Evolutionary conservation across 306 rosid species (phyloP).

Genomic region (Citrullus colocynthis): DNA sequence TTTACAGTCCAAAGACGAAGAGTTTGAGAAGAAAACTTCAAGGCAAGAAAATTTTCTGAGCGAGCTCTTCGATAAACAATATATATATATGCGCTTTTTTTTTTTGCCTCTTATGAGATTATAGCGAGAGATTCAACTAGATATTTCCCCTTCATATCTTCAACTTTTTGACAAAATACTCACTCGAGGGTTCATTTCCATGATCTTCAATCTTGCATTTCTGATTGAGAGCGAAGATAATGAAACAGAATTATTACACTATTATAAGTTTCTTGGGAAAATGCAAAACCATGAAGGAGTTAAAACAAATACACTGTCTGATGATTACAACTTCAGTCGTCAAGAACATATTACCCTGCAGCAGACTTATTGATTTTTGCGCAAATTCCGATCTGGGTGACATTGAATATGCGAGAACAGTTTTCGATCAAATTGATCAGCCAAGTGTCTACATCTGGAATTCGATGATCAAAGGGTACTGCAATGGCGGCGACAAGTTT

Average conservation of each 20-base stretch:
- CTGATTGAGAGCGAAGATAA: neutral
- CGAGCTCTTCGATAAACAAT: neutral
- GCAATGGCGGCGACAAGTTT: conserved; percentile 28
- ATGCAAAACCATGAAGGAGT: conserved; percentile 35
- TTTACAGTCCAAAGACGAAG: conserved; percentile 10
- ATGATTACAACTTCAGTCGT: conserved; percentile 38
- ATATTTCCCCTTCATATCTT: neutral
- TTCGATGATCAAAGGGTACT: conserved; percentile 57
- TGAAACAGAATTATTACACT: conserved; percentile 29
- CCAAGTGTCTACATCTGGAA: conserved; percentile 65
- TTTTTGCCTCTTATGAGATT: neutral
- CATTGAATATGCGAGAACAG: conserved; percentile 33
- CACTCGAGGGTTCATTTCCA: neutral
- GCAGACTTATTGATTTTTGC: conserved; percentile 58
- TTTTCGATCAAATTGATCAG: conserved; percentile 31
- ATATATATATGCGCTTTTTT: neutral
- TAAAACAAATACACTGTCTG: conserved; percentile 40
- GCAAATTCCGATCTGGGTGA: conserved; percentile 36
- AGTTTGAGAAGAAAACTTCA: conserved; percentile 10
- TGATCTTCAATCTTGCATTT: neutral
- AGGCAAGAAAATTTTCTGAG: conserved; percentile 19
- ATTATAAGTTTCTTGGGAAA: conserved; percentile 34
- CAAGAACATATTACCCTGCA: conserved; percentile 34
- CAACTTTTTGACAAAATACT: neutral
- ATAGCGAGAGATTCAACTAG: neutral